Base-by-base conservation (phyloP, 257 asterid species). In the Salvia hispanica region DNA sequence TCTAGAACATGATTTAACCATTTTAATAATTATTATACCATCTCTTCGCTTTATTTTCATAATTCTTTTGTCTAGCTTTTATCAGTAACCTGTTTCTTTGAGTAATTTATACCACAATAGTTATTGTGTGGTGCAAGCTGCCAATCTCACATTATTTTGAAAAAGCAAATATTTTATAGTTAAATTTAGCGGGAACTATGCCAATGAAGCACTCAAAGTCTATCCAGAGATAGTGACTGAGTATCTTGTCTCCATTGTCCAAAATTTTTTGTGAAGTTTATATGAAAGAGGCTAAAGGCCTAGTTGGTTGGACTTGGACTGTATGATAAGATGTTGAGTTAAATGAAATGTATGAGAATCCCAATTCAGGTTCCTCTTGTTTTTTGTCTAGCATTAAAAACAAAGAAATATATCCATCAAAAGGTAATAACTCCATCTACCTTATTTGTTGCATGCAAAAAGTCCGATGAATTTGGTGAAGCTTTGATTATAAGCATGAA, bases 121-220 rank as follows among this genome's bases (percentile, higher is more conserved):
- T 10, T 46, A 13, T 58, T 55, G 42, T 10, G 12, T 28, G 44
- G 48, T 54, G 62, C 50, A n/a, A 42, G 28, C 9, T 62, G 4
- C 57, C 50, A n/a, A 42, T 28, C 6, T 62, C 4, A 31, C 52
- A 4, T 37, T 61, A 53, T n/a, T 45, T 15, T 37, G 28, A 58
- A 58, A 14, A 60, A 54, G 28, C n/a, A 46, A 61, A 14, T 33
- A 53, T 28, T 9, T 15, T 71, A 28, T 44, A 45, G 57, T 54
- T 60, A 0, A 44, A 71, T 60, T 57, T 2, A 55, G 54, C 59
- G 33, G 18, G 51, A 43, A 9, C 52, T 52, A 7, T 1, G 12
- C 56, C 6, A 48, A 56, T 61, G 64, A 44, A 59, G 39, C 46
- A 15, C 73, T 45, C 48, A 15, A 58, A 12, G 6, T 25, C 25